Percentiles rank a stretch among this genome's conserved stretches.
Conservation (phyloP, 768 basidiomycete species). For the Tricholoma furcatifolium region DNA sequence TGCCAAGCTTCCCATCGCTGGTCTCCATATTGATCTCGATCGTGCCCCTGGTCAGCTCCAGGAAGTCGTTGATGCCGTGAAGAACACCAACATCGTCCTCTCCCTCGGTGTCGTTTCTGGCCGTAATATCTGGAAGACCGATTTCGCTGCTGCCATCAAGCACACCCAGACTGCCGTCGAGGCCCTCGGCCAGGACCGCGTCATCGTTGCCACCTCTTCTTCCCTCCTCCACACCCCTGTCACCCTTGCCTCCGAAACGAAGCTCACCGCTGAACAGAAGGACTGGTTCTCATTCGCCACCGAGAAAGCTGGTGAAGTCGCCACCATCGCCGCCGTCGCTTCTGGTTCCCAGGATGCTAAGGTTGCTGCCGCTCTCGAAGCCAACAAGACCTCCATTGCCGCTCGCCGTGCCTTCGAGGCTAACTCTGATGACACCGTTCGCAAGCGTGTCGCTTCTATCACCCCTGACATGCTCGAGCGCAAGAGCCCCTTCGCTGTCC, state of each 20-base stretch:
- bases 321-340: conserved; percentile 80
- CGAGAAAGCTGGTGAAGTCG: conserved; percentile 93
- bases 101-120: conserved; percentile 97
- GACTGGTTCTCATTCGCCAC: conserved; percentile 99
- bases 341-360: conserved; percentile 80
- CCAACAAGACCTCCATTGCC: conserved; percentile 86
- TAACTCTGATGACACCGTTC: conserved; percentile 90
- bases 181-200: conserved; percentile 80
- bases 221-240: conserved; percentile 99
- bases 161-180: conserved; percentile 82
- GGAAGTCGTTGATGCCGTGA: conserved; percentile 76
- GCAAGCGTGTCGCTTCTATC: conserved; percentile 93
- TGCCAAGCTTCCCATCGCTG: conserved; percentile 88
- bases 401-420: conserved; percentile 94
- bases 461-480: conserved; percentile 84
- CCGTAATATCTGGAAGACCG: conserved; percentile 99
- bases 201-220: conserved; percentile 93
- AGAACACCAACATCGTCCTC: conserved; percentile 74
- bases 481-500: conserved; percentile 83
- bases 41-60: conserved; percentile 91
- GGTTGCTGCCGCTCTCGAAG: conserved; percentile 75
- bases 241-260: conserved; percentile 88
- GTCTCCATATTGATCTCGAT: conserved; percentile 95
- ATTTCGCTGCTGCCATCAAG: conserved; percentile 81
- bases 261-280: conserved; percentile 84